phyloP scores from a whole-genome alignment of 345 rosid species.

The Hirschfeldia incana region DNA sequence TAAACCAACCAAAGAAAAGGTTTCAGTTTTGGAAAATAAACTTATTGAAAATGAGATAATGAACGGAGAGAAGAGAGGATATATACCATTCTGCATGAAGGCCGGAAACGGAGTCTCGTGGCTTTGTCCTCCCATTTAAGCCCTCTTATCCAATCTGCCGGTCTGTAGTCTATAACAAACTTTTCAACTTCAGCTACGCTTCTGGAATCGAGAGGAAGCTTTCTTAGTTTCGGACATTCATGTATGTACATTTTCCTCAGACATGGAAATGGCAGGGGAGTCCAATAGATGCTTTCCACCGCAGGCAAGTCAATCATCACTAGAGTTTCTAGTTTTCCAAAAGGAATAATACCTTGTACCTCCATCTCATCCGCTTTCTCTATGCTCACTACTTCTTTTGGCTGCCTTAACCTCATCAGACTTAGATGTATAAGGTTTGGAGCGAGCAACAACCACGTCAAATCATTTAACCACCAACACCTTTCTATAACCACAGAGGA shows the following conservation, averaged over 20 bases:
- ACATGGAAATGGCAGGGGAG: not conserved
- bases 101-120: not conserved
- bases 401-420: not conserved
- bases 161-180: not conserved
- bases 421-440: not conserved
- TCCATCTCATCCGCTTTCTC: not conserved
- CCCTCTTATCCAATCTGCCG: not conserved
- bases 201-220: not conserved
- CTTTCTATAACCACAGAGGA: not conserved
- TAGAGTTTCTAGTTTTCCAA: not conserved
- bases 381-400: not conserved
- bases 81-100: not conserved
- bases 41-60: not conserved
- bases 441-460: not conserved
- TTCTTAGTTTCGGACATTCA: not conserved
- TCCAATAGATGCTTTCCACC: not conserved
- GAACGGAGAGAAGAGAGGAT: not conserved
- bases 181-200: not conserved
- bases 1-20: constrained; percentile 35
- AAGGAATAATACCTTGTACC: not conserved
- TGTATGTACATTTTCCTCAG: not conserved
- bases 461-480: not conserved
- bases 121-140: not conserved
- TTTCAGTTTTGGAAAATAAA: not conserved
- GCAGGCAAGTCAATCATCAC: not conserved